These are phyloP conservation scores for Cladorrhinum sp. DNA, from an alignment of 2,329 filamentous ascomycete genomes.

Conservation along the genomic window DNA sequence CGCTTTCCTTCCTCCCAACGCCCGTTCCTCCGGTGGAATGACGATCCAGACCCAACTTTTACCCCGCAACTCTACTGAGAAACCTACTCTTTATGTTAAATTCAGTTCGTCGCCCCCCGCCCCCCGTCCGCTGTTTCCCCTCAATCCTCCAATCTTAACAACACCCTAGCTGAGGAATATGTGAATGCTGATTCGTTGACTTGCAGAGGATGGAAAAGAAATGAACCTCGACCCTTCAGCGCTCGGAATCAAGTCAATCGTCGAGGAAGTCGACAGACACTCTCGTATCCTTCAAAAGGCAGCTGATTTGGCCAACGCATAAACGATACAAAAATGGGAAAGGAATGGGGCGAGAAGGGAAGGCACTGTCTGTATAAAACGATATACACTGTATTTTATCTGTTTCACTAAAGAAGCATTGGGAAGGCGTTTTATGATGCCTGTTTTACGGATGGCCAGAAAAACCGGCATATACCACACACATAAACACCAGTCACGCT, in stretches of 20 bases:
- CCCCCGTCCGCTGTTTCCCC: too few relatives aligned
- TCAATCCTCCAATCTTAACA: not conserved
- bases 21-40: constrained; percentile 64
- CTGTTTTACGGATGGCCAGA: not conserved
- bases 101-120: constrained; percentile 64
- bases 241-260: constrained; percentile 78
- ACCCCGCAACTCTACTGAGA: constrained; percentile 64
- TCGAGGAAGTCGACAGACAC: constrained; percentile 87
- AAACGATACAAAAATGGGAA: too few relatives aligned
- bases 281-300: constrained; percentile 78
- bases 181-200: not conserved
- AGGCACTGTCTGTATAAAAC: not conserved
- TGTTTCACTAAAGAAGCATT: constrained; percentile 7
- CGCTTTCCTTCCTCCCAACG: constrained; percentile 75
- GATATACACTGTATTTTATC: constrained; percentile 9
- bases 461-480: not conserved
- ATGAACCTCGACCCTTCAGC: constrained; percentile 78
- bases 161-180: constrained; percentile 1
- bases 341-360: not conserved
- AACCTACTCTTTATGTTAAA: constrained; percentile 70
- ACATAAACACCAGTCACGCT: not conserved
- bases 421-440: constrained; percentile 1
- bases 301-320: constrained; percentile 65
- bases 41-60: constrained; percentile 75
- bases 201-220: constrained; percentile 84